Evolutionary conservation across 352 stramenopile species (phyloP).

Genomic region (Pythium phragmiticola): DNA sequence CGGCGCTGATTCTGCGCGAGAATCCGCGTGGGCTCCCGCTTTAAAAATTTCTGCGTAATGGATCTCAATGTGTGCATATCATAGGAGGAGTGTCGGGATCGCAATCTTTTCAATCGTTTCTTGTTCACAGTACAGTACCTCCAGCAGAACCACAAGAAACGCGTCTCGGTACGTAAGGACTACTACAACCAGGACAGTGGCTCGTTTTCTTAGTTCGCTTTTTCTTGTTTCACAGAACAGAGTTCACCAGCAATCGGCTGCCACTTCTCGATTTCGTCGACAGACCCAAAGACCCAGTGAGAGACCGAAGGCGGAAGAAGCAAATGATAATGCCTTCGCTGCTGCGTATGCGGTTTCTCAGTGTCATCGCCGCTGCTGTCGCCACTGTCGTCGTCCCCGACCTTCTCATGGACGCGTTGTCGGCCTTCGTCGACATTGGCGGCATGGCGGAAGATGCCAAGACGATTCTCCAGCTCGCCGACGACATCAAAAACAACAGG

Average conservation of each 20-base stretch:
- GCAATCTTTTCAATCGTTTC: too few species aligned
- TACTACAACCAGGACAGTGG: not conserved
- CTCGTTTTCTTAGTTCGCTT: constrained; percentile 10
- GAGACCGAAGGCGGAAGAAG: too few species aligned
- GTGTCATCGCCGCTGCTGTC: not conserved
- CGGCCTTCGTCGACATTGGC: constrained; percentile 26
- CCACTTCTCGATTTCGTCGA: constrained; percentile 2
- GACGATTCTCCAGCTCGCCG: constrained; percentile 15
- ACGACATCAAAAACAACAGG: constrained; percentile 13
- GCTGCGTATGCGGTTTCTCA: not conserved
- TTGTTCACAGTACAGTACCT: too few species aligned
- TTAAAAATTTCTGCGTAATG: constrained; percentile 23
- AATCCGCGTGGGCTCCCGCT: not conserved
- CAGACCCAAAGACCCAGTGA: not conserved
- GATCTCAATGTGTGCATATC: constrained; percentile 12
- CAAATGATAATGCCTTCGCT: not conserved
- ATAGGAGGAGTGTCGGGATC: too few species aligned
- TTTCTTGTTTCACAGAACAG: not conserved
- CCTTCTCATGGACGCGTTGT: constrained; percentile 24
- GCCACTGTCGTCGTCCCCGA: not conserved
- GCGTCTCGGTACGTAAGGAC: too few species aligned
- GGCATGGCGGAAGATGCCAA: constrained; percentile 11
- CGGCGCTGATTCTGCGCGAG: not conserved
- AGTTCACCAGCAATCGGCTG: not conserved
- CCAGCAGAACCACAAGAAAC: too few species aligned